Percentiles rank a stretch among this genome's conserved stretches.
These are phyloP conservation scores for Xylaria sp. DNA, from an alignment of 2,329 filamentous ascomycete genomes.

Conservation along the genomic window DNA sequence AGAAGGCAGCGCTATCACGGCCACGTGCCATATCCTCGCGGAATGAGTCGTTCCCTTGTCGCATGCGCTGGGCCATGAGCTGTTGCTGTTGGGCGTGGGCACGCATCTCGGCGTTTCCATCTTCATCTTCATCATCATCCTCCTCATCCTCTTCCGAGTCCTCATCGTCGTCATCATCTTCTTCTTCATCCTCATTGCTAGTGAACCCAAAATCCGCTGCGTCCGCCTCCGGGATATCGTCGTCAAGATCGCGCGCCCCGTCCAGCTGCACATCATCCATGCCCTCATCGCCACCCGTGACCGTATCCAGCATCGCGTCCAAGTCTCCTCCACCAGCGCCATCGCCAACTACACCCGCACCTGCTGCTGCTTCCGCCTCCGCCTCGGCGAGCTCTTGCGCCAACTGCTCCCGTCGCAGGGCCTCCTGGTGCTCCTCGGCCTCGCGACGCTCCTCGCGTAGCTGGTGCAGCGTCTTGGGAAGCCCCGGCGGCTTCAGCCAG, in stretches of 20 bases:
- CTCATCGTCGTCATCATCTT: slow-evolving; percentile 51
- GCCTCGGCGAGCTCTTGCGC: slow-evolving; percentile 80
- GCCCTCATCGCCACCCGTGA: slow-evolving; percentile 44
- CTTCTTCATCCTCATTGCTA: slow-evolving; percentile 54
- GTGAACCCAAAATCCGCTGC: slow-evolving; percentile 63
- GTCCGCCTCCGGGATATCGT: slow-evolving; percentile 76
- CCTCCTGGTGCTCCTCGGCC: slow-evolving; percentile 83
- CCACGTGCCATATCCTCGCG: slow-evolving; percentile 66
- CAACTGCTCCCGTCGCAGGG: slow-evolving; percentile 74
- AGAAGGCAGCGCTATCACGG: slow-evolving; percentile 60
- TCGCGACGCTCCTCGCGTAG: slow-evolving; percentile 90
- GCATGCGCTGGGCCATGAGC: slow-evolving; percentile 62
- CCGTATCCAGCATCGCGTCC: slow-evolving; percentile 50
- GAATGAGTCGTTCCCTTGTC: slow-evolving; percentile 70
- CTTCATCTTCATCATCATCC: slow-evolving; percentile 47
- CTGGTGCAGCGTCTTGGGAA: slow-evolving; percentile 89
- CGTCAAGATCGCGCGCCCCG: slow-evolving; percentile 71
- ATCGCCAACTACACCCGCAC: slow-evolving; percentile 45
- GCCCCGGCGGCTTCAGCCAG: slow-evolving; percentile 91
- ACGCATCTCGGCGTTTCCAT: slow-evolving; percentile 47
- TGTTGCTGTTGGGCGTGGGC: slow-evolving; percentile 58
- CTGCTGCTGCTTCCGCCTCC: slow-evolving; percentile 56
- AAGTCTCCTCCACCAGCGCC: slow-evolving; percentile 45
- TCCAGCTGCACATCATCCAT: slow-evolving; percentile 68
- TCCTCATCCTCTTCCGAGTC: slow-evolving; percentile 45